These are phyloP conservation scores for Leccinum olivaceopallidum DNA, from an alignment of 768 basidiomycete genomes.

Conservation along the genomic window DNA sequence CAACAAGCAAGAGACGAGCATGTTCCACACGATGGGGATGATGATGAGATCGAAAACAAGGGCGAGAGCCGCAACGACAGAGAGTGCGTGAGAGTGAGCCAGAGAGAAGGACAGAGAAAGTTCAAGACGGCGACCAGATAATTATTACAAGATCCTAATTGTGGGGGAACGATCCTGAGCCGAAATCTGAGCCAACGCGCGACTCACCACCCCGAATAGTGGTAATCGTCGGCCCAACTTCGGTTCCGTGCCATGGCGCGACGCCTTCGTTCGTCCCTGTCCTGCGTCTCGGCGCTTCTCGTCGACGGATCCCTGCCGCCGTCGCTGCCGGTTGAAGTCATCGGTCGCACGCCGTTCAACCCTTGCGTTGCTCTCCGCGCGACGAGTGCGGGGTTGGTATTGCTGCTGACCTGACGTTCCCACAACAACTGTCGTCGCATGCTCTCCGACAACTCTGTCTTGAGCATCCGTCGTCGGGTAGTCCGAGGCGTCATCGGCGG, in stretches of 20 bases:
- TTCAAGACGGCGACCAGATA: not conserved
- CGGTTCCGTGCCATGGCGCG: constrained; percentile 57
- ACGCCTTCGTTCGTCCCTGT: constrained; percentile 42
- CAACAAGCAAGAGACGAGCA: constrained; percentile 23
- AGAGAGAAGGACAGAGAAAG: not conserved
- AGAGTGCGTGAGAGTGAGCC: not conserved
- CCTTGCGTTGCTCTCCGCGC: constrained; percentile 32
- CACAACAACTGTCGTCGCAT: constrained; percentile 78
- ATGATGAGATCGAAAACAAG: constrained; percentile 19
- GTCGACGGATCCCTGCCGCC: constrained; percentile 14
- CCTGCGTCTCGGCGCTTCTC: constrained; percentile 29
- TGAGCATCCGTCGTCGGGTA: constrained; percentile 80
- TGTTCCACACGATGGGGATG: constrained; percentile 16
- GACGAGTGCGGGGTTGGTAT: constrained; percentile 44
- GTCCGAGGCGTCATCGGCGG: constrained; percentile 83
- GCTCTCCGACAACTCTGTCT: constrained; percentile 83
- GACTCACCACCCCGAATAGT: constrained; percentile 60
- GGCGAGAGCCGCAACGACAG: constrained; percentile 16
- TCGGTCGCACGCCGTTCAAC: constrained; percentile 34
- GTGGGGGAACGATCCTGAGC: not conserved
- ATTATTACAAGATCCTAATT: not conserved
- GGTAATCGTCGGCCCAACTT: constrained; percentile 71
- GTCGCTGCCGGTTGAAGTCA: constrained; percentile 32
- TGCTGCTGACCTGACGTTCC: constrained; percentile 68
- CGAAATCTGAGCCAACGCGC: not conserved